phyloP scores from a whole-genome alignment of 2,329 filamentous ascomycete genomes.

The Seiridium unicorne region DNA sequence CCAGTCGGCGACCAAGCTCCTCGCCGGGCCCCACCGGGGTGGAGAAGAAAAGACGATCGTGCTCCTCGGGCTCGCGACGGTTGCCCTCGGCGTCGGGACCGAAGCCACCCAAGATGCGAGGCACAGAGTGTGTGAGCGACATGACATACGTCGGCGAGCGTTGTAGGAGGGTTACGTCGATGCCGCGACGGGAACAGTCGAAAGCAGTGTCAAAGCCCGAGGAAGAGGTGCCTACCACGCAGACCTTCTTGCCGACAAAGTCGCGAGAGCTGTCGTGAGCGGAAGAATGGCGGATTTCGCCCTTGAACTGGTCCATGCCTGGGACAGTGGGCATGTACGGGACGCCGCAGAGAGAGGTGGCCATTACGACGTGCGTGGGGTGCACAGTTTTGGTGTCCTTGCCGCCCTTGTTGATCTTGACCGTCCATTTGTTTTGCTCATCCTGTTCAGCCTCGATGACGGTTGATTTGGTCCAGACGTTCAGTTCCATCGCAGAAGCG shows the following conservation, averaged over 20 bases:
- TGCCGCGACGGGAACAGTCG: constrained; percentile 56
- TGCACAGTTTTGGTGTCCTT: constrained; percentile 51
- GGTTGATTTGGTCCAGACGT: constrained; percentile 60
- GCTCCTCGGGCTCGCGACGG: constrained; percentile 55
- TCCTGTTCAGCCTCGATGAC: constrained; percentile 47
- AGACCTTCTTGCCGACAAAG: constrained; percentile 46
- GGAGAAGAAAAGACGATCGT: constrained; percentile 59
- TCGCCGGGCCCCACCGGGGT: constrained; percentile 61
- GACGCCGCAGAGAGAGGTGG: constrained; percentile 68
- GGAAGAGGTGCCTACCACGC: constrained; percentile 59
- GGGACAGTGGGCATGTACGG: constrained; percentile 58
- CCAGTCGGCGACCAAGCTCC: constrained; percentile 48
- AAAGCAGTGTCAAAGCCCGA: constrained; percentile 59
- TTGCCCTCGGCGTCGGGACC: constrained; percentile 46
- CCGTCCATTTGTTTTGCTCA: constrained; percentile 50
- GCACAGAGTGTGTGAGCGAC: constrained; percentile 32
- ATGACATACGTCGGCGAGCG: constrained; percentile 56
- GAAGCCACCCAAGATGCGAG: neutral
- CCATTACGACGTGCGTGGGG: constrained; percentile 64
- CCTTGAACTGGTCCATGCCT: constrained; percentile 52
- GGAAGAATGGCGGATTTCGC: constrained; percentile 48
- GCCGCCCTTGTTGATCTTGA: constrained; percentile 31
- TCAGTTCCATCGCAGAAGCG: constrained; percentile 61
- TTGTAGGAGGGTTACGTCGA: constrained; percentile 60
- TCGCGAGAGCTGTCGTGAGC: constrained; percentile 43